Evolutionary conservation across 163 green algal genomes (phyloP).

Genomic region (Smithsoniella earleae): DNA sequence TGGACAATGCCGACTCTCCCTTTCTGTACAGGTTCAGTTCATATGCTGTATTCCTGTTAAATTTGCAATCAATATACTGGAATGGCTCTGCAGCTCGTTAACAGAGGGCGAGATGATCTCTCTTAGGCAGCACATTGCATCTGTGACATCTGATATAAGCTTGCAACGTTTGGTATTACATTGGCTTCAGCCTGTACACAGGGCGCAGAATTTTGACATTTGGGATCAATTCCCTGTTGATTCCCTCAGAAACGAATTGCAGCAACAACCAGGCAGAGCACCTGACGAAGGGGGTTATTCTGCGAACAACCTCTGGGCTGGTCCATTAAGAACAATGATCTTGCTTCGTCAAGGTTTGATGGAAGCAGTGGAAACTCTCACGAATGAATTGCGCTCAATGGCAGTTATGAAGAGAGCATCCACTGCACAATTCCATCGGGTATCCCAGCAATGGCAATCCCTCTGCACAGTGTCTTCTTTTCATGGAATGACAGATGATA

Average conservation of each 20-base stretch:
- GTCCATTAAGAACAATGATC: slow-evolving; percentile 33
- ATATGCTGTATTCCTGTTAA: slow-evolving; percentile 86
- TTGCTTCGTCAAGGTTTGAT: slow-evolving; percentile 55
- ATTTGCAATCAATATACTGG: slow-evolving; percentile 67
- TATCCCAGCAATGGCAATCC: slow-evolving; percentile 74
- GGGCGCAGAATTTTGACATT: too few species aligned
- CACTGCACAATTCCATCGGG: slow-evolving; percentile 31
- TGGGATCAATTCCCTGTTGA: too few species aligned
- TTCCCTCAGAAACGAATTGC: too few species aligned
- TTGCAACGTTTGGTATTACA: neutral
- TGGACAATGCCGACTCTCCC: neutral
- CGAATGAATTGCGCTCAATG: slow-evolving; percentile 44
- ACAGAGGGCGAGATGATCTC: slow-evolving; percentile 38
- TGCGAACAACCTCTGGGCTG: neutral
- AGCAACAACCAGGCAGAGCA: too few species aligned
- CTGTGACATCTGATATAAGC: neutral
- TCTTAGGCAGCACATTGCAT: slow-evolving; percentile 35
- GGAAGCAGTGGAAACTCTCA: slow-evolving; percentile 53
- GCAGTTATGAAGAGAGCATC: slow-evolving; percentile 23
- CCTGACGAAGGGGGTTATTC: neutral
- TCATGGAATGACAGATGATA: slow-evolving; percentile 81
- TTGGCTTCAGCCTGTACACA: neutral
- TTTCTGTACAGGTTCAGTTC: slow-evolving; percentile 63
- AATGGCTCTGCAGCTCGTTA: slow-evolving; percentile 52
- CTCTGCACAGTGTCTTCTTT: slow-evolving; percentile 82